Percentiles rank a stretch among this genome's conserved stretches.
phyloP scores from a whole-genome alignment of 805 yeast species.

The Kazachstania taianensis region DNA sequence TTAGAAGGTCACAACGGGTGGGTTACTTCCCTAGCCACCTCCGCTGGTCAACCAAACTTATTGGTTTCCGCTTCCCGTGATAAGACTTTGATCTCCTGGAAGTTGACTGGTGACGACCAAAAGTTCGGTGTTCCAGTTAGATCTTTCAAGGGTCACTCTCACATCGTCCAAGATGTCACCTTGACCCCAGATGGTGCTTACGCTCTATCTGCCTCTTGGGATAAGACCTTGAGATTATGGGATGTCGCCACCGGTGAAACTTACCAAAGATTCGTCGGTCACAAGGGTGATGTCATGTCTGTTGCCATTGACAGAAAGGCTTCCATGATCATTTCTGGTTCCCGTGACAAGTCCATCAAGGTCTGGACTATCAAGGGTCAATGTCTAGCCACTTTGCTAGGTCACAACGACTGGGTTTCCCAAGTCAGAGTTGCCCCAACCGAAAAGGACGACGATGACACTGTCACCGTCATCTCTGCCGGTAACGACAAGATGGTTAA shows the following conservation, averaged over 20 bases:
- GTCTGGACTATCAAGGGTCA: constrained; percentile 99
- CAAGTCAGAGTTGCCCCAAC: constrained; percentile 93
- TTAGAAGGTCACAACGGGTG: constrained; percentile 95
- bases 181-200: constrained; percentile 95
- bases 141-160: constrained; percentile 97
- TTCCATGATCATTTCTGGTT: constrained; percentile 96
- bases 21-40: constrained; percentile 98
- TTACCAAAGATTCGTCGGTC: constrained; percentile 93
- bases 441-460: constrained; percentile 36
- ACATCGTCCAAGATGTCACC: constrained; percentile 96
- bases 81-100: constrained; percentile 97
- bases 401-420: constrained; percentile 99
- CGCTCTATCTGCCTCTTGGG: constrained; percentile 99
- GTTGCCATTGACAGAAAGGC: constrained; percentile 94
- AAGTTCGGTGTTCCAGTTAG: constrained; percentile 97
- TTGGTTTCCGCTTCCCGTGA: constrained; percentile 98
- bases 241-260: constrained; percentile 89
- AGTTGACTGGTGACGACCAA: constrained; percentile 90
- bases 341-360: constrained; percentile 98
- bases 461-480: constrained; percentile 82
- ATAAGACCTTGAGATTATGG: constrained; percentile 98
- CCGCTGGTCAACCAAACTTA: constrained; percentile 95
- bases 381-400: constrained; percentile 86
- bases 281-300: constrained; percentile 93
- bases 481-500: constrained; percentile 98